Conservation (phyloP, 2,329 filamentous ascomycete genomes). For the Fusarium lateritium region DNA sequence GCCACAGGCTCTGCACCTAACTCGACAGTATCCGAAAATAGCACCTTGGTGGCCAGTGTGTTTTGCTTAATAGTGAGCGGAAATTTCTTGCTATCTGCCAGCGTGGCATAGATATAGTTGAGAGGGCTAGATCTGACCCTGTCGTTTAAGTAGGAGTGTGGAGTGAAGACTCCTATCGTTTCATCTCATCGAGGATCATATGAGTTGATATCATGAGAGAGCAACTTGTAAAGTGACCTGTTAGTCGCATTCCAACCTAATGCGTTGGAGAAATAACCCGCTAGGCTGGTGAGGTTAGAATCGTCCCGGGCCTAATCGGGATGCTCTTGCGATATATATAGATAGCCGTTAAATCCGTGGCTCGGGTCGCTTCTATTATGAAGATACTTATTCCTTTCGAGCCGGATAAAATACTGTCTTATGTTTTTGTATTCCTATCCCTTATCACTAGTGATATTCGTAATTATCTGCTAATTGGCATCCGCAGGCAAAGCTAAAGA, state of each 20-base stretch:
- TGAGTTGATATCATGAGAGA: neutral
- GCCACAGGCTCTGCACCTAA: neutral
- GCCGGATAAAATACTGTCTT: neutral
- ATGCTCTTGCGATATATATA: neutral
- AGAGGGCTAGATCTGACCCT: constrained; percentile 1
- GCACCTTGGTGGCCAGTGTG: neutral
- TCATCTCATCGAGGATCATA: neutral
- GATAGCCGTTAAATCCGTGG: neutral
- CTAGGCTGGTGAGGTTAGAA: no score
- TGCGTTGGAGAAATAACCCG: no score
- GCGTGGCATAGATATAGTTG: constrained; percentile 12
- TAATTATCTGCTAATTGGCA: constrained; percentile 16
- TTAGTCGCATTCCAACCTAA: neutral
- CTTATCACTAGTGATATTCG: neutral
- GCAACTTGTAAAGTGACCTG: neutral
- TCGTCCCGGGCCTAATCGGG: neutral
- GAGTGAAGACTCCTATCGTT: neutral
- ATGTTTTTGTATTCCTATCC: constrained; percentile 15
- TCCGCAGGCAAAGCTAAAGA: constrained; percentile 11
- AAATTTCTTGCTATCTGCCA: constrained; percentile 1
- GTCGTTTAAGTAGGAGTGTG: neutral
- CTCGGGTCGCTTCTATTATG: neutral
- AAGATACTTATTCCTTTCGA: constrained; percentile 12
- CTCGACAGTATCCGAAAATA: neutral
- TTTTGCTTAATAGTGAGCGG: constrained; percentile 16